Conservation (phyloP, 2,329 filamentous ascomycete genomes). For the Aspergillus neotritici region DNA sequence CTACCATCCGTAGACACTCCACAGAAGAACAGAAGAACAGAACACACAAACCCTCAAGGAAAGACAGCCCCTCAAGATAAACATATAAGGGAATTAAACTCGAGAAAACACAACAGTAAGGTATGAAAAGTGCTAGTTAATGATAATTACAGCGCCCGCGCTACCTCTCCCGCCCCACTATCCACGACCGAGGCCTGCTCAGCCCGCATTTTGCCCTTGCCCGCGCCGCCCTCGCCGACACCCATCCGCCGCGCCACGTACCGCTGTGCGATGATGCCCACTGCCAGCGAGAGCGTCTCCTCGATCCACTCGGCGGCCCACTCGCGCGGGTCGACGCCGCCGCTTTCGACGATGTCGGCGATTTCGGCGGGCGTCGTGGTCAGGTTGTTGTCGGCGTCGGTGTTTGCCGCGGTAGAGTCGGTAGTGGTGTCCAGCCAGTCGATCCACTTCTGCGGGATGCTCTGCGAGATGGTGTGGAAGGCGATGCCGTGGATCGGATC, state of each 20-base stretch:
- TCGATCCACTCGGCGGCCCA: slow-evolving; percentile 98
- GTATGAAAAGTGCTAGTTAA: too few species aligned
- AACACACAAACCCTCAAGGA: background rate
- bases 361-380: slow-evolving; percentile 70
- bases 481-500: slow-evolving; percentile 90
- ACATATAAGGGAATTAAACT: background rate
- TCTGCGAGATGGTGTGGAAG: slow-evolving; percentile 76
- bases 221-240: slow-evolving; percentile 72
- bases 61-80: background rate
- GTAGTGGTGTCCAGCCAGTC: slow-evolving; percentile 77
- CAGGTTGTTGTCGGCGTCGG: slow-evolving; percentile 33
- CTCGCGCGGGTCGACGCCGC: slow-evolving; percentile 82
- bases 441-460: slow-evolving; percentile 78
- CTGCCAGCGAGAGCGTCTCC: slow-evolving; percentile 69
- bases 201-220: slow-evolving; percentile 49
- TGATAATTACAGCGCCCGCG: slow-evolving; percentile 44
- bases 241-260: slow-evolving; percentile 96
- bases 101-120: slow-evolving; percentile 11
- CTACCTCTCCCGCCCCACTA: slow-evolving; percentile 55
- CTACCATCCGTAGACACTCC: background rate
- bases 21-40: background rate
- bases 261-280: slow-evolving; percentile 84
- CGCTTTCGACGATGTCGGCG: slow-evolving; percentile 67
- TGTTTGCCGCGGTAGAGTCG: slow-evolving; percentile 33
- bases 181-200: slow-evolving; percentile 53